Base-by-base conservation (phyloP, 352 stramenopile species). In the Globisporangium emineosum region DNA sequence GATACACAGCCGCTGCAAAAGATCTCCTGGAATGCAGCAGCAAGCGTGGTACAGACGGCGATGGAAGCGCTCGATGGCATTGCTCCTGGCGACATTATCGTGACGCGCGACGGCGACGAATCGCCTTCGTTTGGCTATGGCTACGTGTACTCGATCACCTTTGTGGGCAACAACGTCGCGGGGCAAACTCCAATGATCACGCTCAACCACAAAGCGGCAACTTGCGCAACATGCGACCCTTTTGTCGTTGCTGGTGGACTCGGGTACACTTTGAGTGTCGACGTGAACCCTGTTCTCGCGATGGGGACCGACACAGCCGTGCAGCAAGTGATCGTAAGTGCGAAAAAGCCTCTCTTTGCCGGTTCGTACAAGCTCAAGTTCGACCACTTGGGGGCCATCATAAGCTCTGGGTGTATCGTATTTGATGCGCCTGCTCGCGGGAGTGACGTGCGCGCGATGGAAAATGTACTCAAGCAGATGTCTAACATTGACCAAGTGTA, bases 261-360 rank as follows among this genome's bases (percentile, higher is more conserved):
- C 0, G 32, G 57, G 21, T 78, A 77, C 54, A 66, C 57, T 40
- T 68, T 85, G 15, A 59, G 42, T 0, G 72, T 74, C 1, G 49
- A 51, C 8, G 79, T 83, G 35, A 86, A 86, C 32, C 66, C 70
- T 0, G 68, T 60, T 9, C 67, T 86, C 30, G 73, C 79, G 0
- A 92, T 94, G 81, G 75, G 83, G 0, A 93, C 83, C 0, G 82
- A 94, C 71, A 93, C 84, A 4, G 69, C 74, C 0, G 70, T 93
- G 9, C 86, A 94, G 42, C 66, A 90, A 54, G 72, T 94, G 4
- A 65, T 92, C 40, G 78, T 94, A 9, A 71, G 55, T 3, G 76
- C 82, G 1, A 67, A 58, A 23, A 86, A 88, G 27, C 72, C 78
- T 3, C 65, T 94, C 5, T 65, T 70, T 13, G 61, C 69, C 3